Percentiles rank a stretch among this genome's conserved stretches.
Conservation (phyloP, 352 stramenopile species). For the Aphanomyces euteiches region DNA sequence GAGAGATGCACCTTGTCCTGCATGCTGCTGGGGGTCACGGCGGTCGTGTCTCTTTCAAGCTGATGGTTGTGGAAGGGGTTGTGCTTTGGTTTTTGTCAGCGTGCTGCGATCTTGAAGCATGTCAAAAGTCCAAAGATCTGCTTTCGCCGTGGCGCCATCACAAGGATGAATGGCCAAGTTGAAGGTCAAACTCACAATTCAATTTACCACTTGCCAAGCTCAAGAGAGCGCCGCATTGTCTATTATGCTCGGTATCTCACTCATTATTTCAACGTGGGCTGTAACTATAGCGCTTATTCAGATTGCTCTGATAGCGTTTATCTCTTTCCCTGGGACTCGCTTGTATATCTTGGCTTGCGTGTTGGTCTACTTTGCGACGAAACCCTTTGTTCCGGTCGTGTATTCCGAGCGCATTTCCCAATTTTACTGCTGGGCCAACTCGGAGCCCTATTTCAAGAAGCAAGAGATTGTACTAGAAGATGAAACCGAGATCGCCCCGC, state of each 20-base stretch:
- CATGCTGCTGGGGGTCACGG: too few relatives aligned
- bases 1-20: too few relatives aligned
- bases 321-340: background rate
- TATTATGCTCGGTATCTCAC: background rate
- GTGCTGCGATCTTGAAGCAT: too few relatives aligned
- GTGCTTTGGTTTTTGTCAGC: too few relatives aligned
- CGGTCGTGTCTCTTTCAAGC: too few relatives aligned
- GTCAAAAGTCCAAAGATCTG: too few relatives aligned
- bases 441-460: conserved; percentile 47
- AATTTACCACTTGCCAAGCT: too few relatives aligned
- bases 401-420: background rate
- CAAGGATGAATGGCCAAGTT: too few relatives aligned
- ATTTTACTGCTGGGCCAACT: conserved; percentile 27
- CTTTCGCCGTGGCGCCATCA: too few relatives aligned
- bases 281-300: background rate
- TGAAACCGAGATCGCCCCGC: background rate
- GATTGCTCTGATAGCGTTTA: background rate
- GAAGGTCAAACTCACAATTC: too few relatives aligned
- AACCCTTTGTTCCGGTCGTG: background rate
- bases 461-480: conserved; percentile 26
- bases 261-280: background rate
- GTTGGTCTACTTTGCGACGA: background rate
- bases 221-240: too few relatives aligned
- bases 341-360: background rate
- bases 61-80: too few relatives aligned